Conservation (phyloP, 768 basidiomycete genomes). For the Boletales sp. region DNA sequence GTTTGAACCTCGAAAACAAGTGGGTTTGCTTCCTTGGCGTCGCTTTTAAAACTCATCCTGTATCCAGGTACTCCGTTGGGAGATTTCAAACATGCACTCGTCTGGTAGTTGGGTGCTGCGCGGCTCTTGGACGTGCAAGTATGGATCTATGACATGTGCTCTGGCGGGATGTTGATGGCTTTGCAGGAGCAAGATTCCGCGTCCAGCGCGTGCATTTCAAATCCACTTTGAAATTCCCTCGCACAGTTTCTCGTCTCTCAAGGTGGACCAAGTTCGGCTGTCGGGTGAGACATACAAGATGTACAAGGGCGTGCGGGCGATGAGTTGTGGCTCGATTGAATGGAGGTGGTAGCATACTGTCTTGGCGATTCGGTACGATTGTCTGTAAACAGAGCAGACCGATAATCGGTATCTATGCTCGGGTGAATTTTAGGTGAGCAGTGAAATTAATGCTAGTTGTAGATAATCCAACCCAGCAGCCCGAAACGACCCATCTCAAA, state of each 20-base stretch:
- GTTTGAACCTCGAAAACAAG: slow-evolving; percentile 69
- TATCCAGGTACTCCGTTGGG: slow-evolving; percentile 72
- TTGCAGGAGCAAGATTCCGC: slow-evolving; percentile 39
- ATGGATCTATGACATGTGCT: slow-evolving; percentile 17
- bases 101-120: slow-evolving; percentile 70
- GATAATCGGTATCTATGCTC: not conserved
- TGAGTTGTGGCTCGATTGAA: slow-evolving; percentile 30
- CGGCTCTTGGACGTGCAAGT: slow-evolving; percentile 75
- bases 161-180: not conserved
- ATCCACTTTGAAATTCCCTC: slow-evolving; percentile 67
- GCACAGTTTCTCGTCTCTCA: slow-evolving; percentile 74
- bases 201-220: slow-evolving; percentile 74
- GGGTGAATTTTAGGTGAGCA: slow-evolving; percentile 16
- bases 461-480: slow-evolving; percentile 3
- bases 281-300: slow-evolving; percentile 83
- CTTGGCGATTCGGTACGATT: not conserved
- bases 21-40: slow-evolving; percentile 21
- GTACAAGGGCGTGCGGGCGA: slow-evolving; percentile 84
- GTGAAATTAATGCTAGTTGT: slow-evolving; percentile 15
- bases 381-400: not conserved
- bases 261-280: slow-evolving; percentile 81
- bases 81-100: slow-evolving; percentile 62
- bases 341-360: slow-evolving; percentile 29
- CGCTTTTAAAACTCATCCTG: not conserved
- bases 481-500: slow-evolving; percentile 6